Conservation (phyloP, 164 flowering plant species). For the Litsea cubeba region DNA sequence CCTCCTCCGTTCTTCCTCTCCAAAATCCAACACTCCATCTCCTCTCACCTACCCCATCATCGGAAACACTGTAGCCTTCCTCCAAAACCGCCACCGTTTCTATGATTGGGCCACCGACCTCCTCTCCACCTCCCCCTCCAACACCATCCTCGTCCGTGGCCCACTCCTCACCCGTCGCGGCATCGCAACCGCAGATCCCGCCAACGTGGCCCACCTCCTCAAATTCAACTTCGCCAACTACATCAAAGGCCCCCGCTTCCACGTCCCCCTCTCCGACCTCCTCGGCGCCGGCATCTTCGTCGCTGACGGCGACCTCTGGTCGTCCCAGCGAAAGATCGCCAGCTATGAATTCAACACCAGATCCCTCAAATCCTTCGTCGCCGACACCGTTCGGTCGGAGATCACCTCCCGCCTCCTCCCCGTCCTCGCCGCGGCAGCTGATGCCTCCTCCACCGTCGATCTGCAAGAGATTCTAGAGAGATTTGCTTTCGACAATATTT, state of each 20-base stretch:
- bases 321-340: constrained; percentile 41
- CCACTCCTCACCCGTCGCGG: constrained; percentile 29
- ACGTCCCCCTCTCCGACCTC: constrained; percentile 30
- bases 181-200: constrained; percentile 40
- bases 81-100: constrained; percentile 48
- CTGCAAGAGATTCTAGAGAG: constrained; percentile 29
- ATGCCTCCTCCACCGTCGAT: constrained; percentile 19
- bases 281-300: constrained; percentile 48
- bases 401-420: constrained; percentile 32
- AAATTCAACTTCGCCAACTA: constrained; percentile 40
- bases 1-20: not conserved
- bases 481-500: constrained; percentile 38
- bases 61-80: constrained; percentile 37
- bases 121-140: constrained; percentile 35
- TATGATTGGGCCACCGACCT: constrained; percentile 47
- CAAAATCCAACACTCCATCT: constrained; percentile 18
- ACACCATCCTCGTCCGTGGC: constrained; percentile 31
- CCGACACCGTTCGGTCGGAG: constrained; percentile 23
- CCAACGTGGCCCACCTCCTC: constrained; percentile 35
- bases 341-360: constrained; percentile 44
- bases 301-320: constrained; percentile 39
- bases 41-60: constrained; percentile 33
- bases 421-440: constrained; percentile 14
- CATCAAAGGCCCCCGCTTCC: constrained; percentile 42
- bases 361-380: constrained; percentile 37